Base-by-base conservation (phyloP, 345 rosid species). In the Murraya koenigii region DNA sequence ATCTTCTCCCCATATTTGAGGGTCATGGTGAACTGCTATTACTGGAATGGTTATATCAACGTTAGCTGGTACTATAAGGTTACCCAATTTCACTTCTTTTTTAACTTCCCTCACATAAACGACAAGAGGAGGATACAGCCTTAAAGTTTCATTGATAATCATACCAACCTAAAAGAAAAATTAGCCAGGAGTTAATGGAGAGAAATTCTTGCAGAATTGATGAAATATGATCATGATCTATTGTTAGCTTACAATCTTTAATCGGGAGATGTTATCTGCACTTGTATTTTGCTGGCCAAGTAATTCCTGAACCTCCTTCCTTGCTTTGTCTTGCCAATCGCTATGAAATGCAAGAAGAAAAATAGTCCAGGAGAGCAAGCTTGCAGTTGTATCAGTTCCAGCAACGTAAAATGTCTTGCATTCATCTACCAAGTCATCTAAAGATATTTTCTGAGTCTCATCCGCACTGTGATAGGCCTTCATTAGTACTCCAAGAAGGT, bases 301-400 rank as follows among this genome's bases (percentile, higher is more conserved):
- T 4, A 70, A 32, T 32, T 82, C 77, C 22, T 80, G 58, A 28
- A 82, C 85, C 69, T 87, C 88, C 36, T 62, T 80, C 76, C 88
- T 85, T 28, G 79, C 86, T 77, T 80, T 75, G 25, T 86, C 87
- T 79, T 88, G 91, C 87, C 88, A 86, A 19, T 88, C 87, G 11
- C 69, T 44, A 71, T 86, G 80, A n/a, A 82, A 13, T 39, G 88
- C 79, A 8, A 88, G 76, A 68, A 89, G 88, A 58, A 85, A 30
- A 71, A 77, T 28, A 2, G 81, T 75, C 90, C 89, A 86, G 7
- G 84, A 13, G 14, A 89, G 87, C 71, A 71, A 59, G 74, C 79
- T 69, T 63, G 76, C 14, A 1, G 77, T 56, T 26, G 77, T 78
- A 55, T 78, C 81, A 26, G 72, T 66, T 9, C 77, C 81, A 1